Base-by-base conservation (phyloP, 768 basidiomycete species). In the Lactarius pseudohatsudake region DNA sequence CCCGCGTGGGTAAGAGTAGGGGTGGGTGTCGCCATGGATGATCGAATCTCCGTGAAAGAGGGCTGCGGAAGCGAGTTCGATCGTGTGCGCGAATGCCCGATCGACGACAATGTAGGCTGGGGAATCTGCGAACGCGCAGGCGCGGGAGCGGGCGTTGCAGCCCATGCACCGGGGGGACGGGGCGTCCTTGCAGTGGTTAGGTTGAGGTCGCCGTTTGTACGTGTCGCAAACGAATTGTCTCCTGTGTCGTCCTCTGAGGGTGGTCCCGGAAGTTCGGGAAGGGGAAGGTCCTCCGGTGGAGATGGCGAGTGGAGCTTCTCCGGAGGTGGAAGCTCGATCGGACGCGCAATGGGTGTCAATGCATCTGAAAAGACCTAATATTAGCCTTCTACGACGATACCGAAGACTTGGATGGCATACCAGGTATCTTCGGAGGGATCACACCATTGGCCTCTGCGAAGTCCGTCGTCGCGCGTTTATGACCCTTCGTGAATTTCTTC, bases 201-300 rank as follows among this genome's bases (percentile, higher is more conserved):
- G 56, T 79, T 74, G 4, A 74, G 66, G 58, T 79, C 47, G 28
- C 64, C 66, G 13, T 45, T 47, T 58, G 64, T 64, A 20, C 71
- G 75, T 40, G 71, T 69, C 41, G 66, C 64, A 26, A 73, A 74
- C 45, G 65, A 76, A 59, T 62, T 56, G 30, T 74, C 71, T 40
- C 69, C 74, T 30, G 73, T 80, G 53, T 85, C 83, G 40, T 84
- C 84, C 16, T 82, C 81, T 2, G 76, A 77, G 11, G 84, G 83
- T n/a, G 81, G 87, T 3, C 76, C 86, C 15, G 89, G 89, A 57
- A 91, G 83, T 8, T 87, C 87, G 11, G 89, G 87, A 65, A 89
- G 79, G 55, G 89, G 87, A 65, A 89, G 79, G 55, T 79, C 82
- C 50, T 77, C 78, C 1, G 86, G 85, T 36, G 89, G 87, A 1